These are phyloP conservation scores for Xylaria polymorpha DNA, from an alignment of 2,329 filamentous ascomycete species.

Conservation along the genomic window DNA sequence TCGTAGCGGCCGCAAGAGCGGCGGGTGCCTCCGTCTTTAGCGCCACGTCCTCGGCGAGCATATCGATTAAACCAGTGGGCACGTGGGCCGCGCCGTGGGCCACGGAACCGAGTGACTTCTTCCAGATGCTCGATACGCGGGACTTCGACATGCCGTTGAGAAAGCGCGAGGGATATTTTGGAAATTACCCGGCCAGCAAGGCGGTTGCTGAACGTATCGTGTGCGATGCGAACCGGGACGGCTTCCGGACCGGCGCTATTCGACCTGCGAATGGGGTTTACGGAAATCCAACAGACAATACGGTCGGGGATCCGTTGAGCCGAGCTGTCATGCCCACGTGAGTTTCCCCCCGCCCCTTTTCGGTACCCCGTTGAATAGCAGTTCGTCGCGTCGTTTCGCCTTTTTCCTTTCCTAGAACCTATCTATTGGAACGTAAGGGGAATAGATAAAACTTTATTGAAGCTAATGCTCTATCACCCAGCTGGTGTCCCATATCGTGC, in stretches of 20 bases:
- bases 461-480: constrained; percentile 38
- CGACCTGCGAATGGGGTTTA: constrained; percentile 65
- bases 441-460: background rate
- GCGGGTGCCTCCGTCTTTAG: constrained; percentile 63
- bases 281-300: constrained; percentile 61
- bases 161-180: constrained; percentile 57
- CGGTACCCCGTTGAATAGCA: background rate
- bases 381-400: background rate
- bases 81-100: constrained; percentile 52
- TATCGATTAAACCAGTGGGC: constrained; percentile 55
- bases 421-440: background rate
- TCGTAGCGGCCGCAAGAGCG: constrained; percentile 59
- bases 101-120: constrained; percentile 52
- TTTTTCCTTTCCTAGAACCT: background rate
- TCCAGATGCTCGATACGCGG: constrained; percentile 60
- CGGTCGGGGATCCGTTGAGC: constrained; percentile 57
- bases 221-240: constrained; percentile 52
- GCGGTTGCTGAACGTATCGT: constrained; percentile 63
- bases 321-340: constrained; percentile 56
- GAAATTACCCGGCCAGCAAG: constrained; percentile 64
- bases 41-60: constrained; percentile 63
- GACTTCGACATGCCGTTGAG: constrained; percentile 57
- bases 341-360: constrained; percentile 44
- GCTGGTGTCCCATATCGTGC: constrained; percentile 56
- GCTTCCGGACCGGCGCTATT: constrained; percentile 63